Evolutionary conservation across 1,284 basidiomycete species (phyloP), one percentile per base, ranked within the genome.

Genomic region (Chondrostereum purpureum): DNA sequence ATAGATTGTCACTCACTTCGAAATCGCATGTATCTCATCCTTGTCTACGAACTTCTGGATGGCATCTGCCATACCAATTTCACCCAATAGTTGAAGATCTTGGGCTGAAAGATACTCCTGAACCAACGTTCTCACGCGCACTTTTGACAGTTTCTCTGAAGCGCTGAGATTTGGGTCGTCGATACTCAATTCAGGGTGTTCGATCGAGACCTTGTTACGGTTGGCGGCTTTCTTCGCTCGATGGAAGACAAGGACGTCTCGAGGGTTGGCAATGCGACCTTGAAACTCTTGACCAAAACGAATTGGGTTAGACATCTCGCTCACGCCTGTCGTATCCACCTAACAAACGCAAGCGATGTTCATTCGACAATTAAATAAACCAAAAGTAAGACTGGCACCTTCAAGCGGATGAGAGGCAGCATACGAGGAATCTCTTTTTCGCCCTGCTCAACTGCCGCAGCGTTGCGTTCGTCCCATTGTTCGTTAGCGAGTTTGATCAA

Each of bases 211-310:
- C 54, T 82, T 83, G 17, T 62, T 63, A 8, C 57, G 50, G n/a
- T 69, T 64, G 2, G 73, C 68, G 19, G 67, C 57, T 57, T 84
- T 86, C 63, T 89, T 94, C 39, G 84, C 77, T 14, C 89, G 81
- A 60, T 94, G 86, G 66, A 97, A 97, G 39, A 92, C 76, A 21
- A 99, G 78, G 20, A 95, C 78, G 57, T 98, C 94, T 33, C 90
- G 80, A 4, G 95, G 94, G 60, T 99, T 99, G 8, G 95, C 96
- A 12, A 99, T 80, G 17, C 78, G 79, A 2, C 90, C 92, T 48
- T 85, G 78, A 63, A 96, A 98, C 60, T 96, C 92, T 62, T 96
- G 93, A 0, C 96, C 95, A 60, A 99, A 97, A 5, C 95, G 86
- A 42, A 95, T 88, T 11, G 94, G 91, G 62, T 99, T 99, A 39